Evolutionary conservation across 1,284 basidiomycete genomes (phyloP), one percentile per base, ranked within the genome.

Genomic region (Pascua guehoae): DNA sequence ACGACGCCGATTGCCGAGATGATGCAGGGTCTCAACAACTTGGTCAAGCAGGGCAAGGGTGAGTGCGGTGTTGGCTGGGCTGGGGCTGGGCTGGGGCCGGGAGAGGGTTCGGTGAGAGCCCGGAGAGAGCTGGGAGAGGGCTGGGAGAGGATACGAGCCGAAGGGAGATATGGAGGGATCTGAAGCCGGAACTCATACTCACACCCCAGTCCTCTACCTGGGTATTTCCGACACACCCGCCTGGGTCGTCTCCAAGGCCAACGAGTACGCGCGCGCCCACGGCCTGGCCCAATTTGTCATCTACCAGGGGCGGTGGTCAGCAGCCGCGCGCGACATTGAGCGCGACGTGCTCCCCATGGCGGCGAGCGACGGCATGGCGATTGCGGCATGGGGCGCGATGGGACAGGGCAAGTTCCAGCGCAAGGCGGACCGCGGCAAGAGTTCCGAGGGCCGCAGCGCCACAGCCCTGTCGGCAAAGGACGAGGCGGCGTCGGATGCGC

Each of bases 341-440:
- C 77, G 83, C n/a, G 84, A 85, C n/a, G 81, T 86, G 59, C 79
- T 86, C 49, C 84, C 83, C 8, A 84, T 85, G 84, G 75, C 70
- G 49, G 73, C 75, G 39, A 66, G 61, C 54, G 79, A 80, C 51
- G 79, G 80, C 48, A 74, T 80, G 76, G 78, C 77, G 0, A 14
- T 56, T 49, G 76, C 76, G 4, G 76, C 79, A 0, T 81, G 76
- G 75, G 76, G 70, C 36, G 75, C 67, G 0, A 53, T 81, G 16
- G 79, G 78, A 2, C 66, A 68, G 17, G 80, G 80, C 12, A 69
- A 73, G 12, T 76, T 80, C 62, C 72, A 73, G 56, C 50, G 63
- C n/a, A 62, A 67, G 32, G 61, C 75, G 41, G 73, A 76, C 49
- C 74, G 74, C 49, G 66, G 73, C 54, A 66, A 74, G 58, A 63